These are phyloP conservation scores for Malassezia restricta DNA, from an alignment of 1,284 basidiomycete genomes.

Conservation along the genomic window DNA sequence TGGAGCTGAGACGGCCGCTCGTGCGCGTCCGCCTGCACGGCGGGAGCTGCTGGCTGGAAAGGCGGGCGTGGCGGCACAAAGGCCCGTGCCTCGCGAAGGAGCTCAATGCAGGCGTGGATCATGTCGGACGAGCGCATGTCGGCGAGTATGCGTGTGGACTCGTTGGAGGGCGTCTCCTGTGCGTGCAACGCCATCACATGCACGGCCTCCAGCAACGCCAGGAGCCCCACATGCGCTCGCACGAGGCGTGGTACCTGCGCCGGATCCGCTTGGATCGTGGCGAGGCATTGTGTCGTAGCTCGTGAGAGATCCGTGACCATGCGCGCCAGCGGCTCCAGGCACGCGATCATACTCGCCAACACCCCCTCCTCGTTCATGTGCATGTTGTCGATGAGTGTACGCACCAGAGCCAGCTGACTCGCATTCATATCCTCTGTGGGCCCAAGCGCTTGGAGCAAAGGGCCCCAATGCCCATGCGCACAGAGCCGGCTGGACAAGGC, in stretches of 20 bases:
- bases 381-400: neutral
- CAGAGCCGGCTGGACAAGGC: no score
- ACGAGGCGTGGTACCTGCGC: slow-evolving; percentile 4
- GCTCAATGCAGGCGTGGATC: neutral
- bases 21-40: neutral
- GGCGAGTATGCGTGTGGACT: neutral
- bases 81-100: neutral
- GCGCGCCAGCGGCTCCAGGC: neutral
- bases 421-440: neutral
- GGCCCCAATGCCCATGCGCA: neutral
- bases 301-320: neutral
- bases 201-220: slow-evolving; percentile 7
- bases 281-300: neutral
- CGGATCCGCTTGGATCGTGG: neutral
- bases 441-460: neutral
- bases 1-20: neutral
- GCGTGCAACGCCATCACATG: slow-evolving; percentile 3
- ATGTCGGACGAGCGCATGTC: slow-evolving; percentile 3
- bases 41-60: neutral
- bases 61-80: slow-evolving; percentile 10
- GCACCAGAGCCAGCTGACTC: slow-evolving; percentile 4
- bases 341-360: neutral
- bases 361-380: neutral
- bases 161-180: slow-evolving; percentile 5
- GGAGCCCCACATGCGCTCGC: slow-evolving; percentile 11